phyloP scores from a whole-genome alignment of 306 rosid species.

The Rosa lucieae region DNA sequence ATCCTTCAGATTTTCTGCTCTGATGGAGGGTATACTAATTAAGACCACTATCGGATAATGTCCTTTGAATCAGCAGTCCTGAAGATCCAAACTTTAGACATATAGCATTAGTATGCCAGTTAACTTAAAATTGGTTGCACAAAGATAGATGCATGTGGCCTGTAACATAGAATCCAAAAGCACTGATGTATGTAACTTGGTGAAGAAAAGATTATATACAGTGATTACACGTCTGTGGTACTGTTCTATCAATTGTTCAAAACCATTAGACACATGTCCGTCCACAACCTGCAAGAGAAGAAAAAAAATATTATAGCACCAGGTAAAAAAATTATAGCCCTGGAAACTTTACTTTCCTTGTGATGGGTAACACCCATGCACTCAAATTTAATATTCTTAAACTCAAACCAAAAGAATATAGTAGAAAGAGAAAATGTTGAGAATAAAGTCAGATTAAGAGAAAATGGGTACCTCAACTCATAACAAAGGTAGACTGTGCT shows the following conservation, averaged over 20 bases:
- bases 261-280: slow-evolving; percentile 29
- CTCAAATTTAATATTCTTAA: not conserved
- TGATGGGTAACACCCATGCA: not conserved
- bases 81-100: slow-evolving; percentile 30
- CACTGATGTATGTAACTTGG: not conserved
- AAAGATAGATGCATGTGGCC: not conserved
- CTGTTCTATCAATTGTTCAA: slow-evolving; percentile 34
- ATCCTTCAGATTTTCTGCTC: slow-evolving; percentile 24
- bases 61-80: slow-evolving; percentile 27
- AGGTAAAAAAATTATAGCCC: not conserved
- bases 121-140: not conserved
- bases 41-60: slow-evolving; percentile 25
- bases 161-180: not conserved
- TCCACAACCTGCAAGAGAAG: slow-evolving; percentile 24
- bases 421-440: not conserved
- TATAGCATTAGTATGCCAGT: not conserved
- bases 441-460: not conserved
- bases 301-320: not conserved
- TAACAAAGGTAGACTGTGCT: not conserved
- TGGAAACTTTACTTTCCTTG: not conserved
- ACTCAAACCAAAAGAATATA: not conserved
- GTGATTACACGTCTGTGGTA: slow-evolving; percentile 38
- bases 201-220: slow-evolving; percentile 18
- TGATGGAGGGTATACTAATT: slow-evolving; percentile 28
- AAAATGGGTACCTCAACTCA: not conserved